A percentile compares a stretch with the other conserved stretches of the same genome.
Evolutionary conservation across 345 rosid genomes (phyloP).

Genomic region (Lepidium aucheri): DNA sequence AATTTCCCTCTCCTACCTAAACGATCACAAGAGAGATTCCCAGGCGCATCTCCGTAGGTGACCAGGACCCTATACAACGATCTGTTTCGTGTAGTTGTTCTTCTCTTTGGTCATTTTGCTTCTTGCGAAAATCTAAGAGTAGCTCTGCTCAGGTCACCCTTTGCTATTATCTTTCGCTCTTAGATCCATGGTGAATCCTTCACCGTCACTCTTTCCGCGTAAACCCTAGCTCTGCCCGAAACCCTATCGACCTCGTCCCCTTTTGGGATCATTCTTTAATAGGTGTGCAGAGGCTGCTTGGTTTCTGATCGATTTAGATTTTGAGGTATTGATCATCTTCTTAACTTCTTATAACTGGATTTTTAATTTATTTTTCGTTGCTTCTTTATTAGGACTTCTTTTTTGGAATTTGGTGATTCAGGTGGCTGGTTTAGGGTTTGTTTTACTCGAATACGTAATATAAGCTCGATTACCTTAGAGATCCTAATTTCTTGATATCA

Average conservation of each 20-base stretch:
- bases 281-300: conserved; percentile 8
- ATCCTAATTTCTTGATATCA: background rate
- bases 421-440: conserved; percentile 24
- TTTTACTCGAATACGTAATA: background rate
- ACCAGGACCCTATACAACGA: conserved; percentile 17
- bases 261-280: conserved; percentile 12
- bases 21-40: background rate
- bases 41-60: background rate
- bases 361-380: background rate
- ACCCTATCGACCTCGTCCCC: conserved; percentile 7
- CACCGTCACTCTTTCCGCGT: background rate
- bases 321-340: conserved; percentile 13
- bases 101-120: conserved; percentile 5
- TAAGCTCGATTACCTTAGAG: background rate
- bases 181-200: conserved; percentile 14
- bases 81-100: conserved; percentile 8
- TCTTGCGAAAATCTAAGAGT: conserved; percentile 6
- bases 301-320: conserved; percentile 15
- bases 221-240: background rate
- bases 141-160: conserved; percentile 21
- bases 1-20: background rate
- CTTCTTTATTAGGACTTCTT: background rate
- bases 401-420: conserved; percentile 17
- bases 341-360: background rate
- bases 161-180: background rate